Conservation (phyloP, 148 eudicot genomes). For the Rhododendron simsii region DNA sequence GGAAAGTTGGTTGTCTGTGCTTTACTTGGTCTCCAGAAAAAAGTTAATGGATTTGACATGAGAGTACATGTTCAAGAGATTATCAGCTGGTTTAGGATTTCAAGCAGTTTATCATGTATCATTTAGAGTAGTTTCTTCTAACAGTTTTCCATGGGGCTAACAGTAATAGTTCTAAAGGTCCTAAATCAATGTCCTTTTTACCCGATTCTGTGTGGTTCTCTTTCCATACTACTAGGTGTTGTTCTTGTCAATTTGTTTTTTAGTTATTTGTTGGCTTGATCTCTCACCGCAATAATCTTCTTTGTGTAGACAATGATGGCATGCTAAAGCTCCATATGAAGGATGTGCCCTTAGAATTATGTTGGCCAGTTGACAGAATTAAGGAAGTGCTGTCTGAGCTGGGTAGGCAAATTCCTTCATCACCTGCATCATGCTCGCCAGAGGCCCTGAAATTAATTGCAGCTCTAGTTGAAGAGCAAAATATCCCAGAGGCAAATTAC, state of each 20-base stretch:
- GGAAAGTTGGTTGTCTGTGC: not conserved
- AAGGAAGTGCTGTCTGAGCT: slow-evolving; percentile 49
- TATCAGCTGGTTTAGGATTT: not conserved
- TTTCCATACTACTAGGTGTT: not conserved
- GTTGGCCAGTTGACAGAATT: slow-evolving; percentile 70
- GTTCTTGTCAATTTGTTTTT: not conserved
- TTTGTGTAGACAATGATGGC: slow-evolving; percentile 43
- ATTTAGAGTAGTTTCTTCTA: not conserved
- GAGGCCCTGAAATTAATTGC: slow-evolving; percentile 51
- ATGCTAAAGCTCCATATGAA: slow-evolving; percentile 60
- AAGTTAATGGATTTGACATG: not conserved
- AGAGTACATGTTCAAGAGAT: not conserved
- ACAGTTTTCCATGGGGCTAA: not conserved
- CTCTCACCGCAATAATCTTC: not conserved
- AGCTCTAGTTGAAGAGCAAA: slow-evolving; percentile 58
- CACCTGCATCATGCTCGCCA: slow-evolving; percentile 62
- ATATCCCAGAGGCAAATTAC: slow-evolving; percentile 68
- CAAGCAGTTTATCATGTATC: not conserved
- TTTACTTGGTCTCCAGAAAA: not conserved
- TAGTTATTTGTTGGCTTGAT: not conserved
- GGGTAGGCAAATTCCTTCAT: slow-evolving; percentile 34
- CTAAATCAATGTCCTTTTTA: not conserved
- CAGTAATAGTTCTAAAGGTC: not conserved
- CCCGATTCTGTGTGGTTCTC: not conserved
- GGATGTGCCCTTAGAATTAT: slow-evolving; percentile 74